Conservation (phyloP, 176 grass and related monocot genomes). For the Eremochloa ophiuroides region DNA sequence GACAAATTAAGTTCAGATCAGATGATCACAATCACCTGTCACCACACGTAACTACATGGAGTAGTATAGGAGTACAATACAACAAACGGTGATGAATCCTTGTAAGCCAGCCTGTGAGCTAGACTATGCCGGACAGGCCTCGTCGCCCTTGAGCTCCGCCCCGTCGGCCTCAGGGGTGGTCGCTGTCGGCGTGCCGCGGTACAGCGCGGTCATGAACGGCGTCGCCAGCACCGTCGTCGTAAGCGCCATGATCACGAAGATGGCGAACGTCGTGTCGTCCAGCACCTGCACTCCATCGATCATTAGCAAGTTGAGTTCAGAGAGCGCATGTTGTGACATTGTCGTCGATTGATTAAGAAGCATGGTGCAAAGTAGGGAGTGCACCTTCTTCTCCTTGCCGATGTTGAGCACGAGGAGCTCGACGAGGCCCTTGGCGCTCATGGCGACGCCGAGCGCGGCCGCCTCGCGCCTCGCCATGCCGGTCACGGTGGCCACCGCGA, state of each 20-base stretch:
- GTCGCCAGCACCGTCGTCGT: slow-evolving; percentile 34
- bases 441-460: slow-evolving; percentile 48
- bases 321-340: no score
- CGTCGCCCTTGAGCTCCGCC: slow-evolving; percentile 17
- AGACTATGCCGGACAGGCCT: slow-evolving; percentile 21
- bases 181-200: slow-evolving; percentile 5
- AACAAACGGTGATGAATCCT: no score
- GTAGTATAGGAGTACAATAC: no score
- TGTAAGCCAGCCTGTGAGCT: no score
- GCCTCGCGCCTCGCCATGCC: slow-evolving; percentile 43
- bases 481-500: slow-evolving; percentile 40
- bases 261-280: slow-evolving; percentile 78
- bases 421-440: slow-evolving; percentile 78
- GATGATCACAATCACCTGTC: no score
- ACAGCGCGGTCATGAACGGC: slow-evolving; percentile 34
- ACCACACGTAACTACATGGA: no score
- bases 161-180: slow-evolving; percentile 7
- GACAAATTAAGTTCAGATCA: no score
- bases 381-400: slow-evolving; percentile 66
- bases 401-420: slow-evolving; percentile 79
- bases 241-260: slow-evolving; percentile 80
- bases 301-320: neutral
- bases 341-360: no score
- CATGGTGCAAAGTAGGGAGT: neutral
- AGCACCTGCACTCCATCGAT: slow-evolving; percentile 43